phyloP scores from a whole-genome alignment of 2,329 filamentous ascomycete species.

The Hymenoscyphus fraxineus region DNA sequence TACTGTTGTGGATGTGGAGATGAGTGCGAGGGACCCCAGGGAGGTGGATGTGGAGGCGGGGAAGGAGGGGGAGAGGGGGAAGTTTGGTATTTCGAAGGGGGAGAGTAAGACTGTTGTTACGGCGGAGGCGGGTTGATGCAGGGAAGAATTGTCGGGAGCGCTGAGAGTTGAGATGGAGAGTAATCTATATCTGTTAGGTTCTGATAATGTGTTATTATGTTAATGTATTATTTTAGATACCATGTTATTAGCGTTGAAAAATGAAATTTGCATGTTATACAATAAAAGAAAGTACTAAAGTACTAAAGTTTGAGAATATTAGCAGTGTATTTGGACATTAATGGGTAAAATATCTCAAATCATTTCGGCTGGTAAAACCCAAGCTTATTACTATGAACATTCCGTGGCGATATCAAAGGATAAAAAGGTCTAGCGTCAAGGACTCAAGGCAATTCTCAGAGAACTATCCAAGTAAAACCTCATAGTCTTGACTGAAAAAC shows the following conservation, averaged over 20 bases:
- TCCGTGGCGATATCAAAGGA: too few relatives aligned
- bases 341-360: too few relatives aligned
- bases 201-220: background rate
- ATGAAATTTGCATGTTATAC: background rate
- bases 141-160: background rate
- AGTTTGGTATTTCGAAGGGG: background rate
- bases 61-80: background rate
- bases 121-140: background rate
- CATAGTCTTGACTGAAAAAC: too few relatives aligned
- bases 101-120: conserved; percentile 3
- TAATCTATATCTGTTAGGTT: background rate
- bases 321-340: too few relatives aligned
- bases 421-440: too few relatives aligned
- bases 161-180: background rate
- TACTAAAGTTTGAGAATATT: too few relatives aligned
- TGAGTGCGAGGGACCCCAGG: background rate
- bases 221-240: background rate
- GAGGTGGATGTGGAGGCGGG: background rate
- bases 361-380: too few relatives aligned
- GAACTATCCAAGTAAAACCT: too few relatives aligned
- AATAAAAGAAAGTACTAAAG: too few relatives aligned
- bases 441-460: too few relatives aligned
- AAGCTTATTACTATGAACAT: too few relatives aligned
- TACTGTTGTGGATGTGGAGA: conserved; percentile 23
- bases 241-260: background rate